phyloP scores from a whole-genome alignment of 352 stramenopile species.

The Proteromonas lacertae region DNA sequence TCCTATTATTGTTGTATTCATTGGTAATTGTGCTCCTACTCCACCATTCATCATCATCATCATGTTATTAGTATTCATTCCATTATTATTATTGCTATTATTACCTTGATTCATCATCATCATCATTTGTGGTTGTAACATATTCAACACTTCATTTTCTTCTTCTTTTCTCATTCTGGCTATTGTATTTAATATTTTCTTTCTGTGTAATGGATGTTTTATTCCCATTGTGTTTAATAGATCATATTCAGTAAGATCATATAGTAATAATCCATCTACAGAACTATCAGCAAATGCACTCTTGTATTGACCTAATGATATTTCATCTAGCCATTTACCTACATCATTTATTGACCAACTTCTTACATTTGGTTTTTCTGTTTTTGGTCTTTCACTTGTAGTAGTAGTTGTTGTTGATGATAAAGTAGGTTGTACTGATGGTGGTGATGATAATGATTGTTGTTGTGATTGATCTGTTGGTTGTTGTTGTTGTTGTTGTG shows the following conservation, averaged over 20 bases:
- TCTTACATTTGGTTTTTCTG: conserved; percentile 15
- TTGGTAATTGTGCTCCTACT: no score
- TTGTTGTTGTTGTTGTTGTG: not conserved
- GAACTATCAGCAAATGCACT: conserved; percentile 25
- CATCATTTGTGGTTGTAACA: conserved; percentile 1
- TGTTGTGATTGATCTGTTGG: not conserved
- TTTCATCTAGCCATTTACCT: conserved; percentile 21
- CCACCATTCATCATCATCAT: not conserved
- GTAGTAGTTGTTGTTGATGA: no score
- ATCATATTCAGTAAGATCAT: conserved; percentile 41
- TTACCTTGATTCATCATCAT: no score
- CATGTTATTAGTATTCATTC: not conserved
- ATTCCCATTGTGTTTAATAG: conserved; percentile 65
- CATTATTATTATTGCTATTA: no score
- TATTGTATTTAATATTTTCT: conserved; percentile 64
- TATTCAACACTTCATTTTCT: conserved; percentile 5
- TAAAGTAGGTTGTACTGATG: conserved; percentile 7
- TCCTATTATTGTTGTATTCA: no score
- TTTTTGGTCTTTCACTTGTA: no score
- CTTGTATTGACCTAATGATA: conserved; percentile 25
- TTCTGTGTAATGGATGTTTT: conserved; percentile 63
- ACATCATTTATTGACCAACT: conserved; percentile 30
- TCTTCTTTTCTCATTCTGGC: conserved; percentile 23
- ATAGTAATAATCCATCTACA: conserved; percentile 30
- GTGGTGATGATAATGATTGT: not conserved